Evolutionary conservation across 2,329 filamentous ascomycete species (phyloP).

Genomic region (Aspergillus spinulosporus): DNA sequence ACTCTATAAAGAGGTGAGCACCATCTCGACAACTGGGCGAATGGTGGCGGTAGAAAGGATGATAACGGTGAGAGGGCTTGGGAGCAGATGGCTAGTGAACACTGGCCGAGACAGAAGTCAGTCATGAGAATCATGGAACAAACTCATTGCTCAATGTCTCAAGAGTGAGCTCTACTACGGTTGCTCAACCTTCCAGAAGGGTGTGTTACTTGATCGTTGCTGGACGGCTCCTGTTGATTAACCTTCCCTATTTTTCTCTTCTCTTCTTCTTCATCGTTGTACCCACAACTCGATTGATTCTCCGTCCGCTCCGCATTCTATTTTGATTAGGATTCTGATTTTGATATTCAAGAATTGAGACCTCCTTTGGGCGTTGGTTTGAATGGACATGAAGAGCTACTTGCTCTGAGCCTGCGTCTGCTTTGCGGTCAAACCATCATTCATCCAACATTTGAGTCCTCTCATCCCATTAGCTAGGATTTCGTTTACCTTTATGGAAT

Average conservation of each 20-base stretch:
- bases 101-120: not conserved
- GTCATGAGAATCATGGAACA: not conserved
- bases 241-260: too few species aligned
- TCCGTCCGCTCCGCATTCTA: too few species aligned
- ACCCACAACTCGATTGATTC: too few species aligned
- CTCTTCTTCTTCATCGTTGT: too few species aligned
- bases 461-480: not conserved
- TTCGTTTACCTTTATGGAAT: not conserved
- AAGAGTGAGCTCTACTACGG: too few species aligned
- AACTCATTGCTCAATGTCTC: too few species aligned
- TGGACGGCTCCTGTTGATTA: too few species aligned
- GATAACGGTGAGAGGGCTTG: not conserved
- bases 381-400: not conserved
- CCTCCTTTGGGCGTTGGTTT: too few species aligned
- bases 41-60: not conserved
- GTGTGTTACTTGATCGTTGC: too few species aligned
- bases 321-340: too few species aligned
- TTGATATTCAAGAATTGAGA: too few species aligned
- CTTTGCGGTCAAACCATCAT: not conserved
- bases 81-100: not conserved
- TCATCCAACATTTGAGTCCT: not conserved
- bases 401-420: not conserved
- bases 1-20: not conserved
- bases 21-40: not conserved
- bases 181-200: too few species aligned